A percentile compares a stretch with the other conserved stretches of the same genome.
Evolutionary conservation across 306 rosid genomes (phyloP).

Genomic region (Lupinus albus): DNA sequence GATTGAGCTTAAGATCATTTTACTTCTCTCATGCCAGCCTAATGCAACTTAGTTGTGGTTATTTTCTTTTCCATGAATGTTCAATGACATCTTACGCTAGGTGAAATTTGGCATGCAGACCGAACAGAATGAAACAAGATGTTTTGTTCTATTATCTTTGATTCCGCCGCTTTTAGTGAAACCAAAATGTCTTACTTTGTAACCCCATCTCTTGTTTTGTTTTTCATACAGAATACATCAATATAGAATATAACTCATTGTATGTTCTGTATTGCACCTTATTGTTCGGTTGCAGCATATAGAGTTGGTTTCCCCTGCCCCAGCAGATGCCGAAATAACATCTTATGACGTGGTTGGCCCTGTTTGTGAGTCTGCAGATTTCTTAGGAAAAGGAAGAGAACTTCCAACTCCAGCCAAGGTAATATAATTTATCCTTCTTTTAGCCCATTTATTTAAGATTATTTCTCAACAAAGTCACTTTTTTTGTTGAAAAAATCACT

Average conservation of each 20-base stretch:
- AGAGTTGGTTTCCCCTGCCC: constrained; percentile 83
- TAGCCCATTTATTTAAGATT: no score
- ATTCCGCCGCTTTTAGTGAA: no score
- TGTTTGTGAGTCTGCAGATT: constrained; percentile 63
- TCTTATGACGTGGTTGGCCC: constrained; percentile 58
- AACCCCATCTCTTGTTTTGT: no score
- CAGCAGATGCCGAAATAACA: constrained; percentile 50
- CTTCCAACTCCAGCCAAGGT: constrained; percentile 58
- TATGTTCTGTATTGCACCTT: not conserved
- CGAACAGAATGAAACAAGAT: no score
- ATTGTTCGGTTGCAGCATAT: constrained; percentile 69
- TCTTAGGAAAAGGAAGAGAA: constrained; percentile 55
- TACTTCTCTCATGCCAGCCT: not conserved
- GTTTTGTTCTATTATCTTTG: no score
- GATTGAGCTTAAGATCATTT: not conserved
- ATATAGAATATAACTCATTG: no score
- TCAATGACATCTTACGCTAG: no score
- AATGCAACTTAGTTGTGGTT: not conserved
- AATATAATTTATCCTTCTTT: constrained; percentile 1
- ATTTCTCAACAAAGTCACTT: no score
- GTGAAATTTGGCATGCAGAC: no score
- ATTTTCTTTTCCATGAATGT: not conserved
- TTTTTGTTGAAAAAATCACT: no score
- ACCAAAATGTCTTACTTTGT: no score
- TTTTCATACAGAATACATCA: no score